Conservation (phyloP, 805 yeast genomes). For the Blastobotrys mokoenaii region DNA sequence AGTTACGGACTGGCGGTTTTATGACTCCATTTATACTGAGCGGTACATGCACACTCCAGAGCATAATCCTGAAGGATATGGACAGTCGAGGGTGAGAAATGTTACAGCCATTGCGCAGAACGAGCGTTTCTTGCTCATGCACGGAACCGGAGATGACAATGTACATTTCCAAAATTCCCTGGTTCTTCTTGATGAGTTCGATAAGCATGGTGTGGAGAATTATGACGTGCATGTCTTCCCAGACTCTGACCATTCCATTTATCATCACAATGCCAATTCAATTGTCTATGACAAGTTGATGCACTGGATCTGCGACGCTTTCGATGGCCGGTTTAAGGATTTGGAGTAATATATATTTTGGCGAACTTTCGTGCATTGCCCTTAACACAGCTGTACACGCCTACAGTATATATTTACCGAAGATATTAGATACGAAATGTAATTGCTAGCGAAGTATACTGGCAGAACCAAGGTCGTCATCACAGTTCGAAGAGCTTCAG, state of each 20-base stretch:
- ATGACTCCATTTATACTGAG: conserved; percentile 92
- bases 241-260: conserved; percentile 83
- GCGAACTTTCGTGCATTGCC: no score
- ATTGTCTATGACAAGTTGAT: conserved; percentile 65
- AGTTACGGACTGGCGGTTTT: conserved; percentile 87
- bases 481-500: no score
- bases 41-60: conserved; percentile 85
- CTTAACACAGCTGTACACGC: no score
- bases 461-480: no score
- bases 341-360: neutral
- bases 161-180: conserved; percentile 90
- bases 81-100: conserved; percentile 45
- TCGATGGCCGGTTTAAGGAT: conserved; percentile 17
- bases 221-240: conserved; percentile 88
- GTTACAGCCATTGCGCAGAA: conserved; percentile 46
- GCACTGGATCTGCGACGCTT: conserved; percentile 49
- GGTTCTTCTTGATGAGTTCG: conserved; percentile 65
- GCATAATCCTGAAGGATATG: conserved; percentile 56
- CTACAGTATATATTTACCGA: no score
- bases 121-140: conserved; percentile 76
- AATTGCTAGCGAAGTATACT: no score
- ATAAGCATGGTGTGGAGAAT: conserved; percentile 69
- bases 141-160: conserved; percentile 96
- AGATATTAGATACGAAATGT: no score
- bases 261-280: conserved; percentile 67